A percentile compares a stretch with the other conserved stretches of the same genome.
Evolutionary conservation across 495 filamentous ascomycete species (phyloP).

Genomic region (Aspergillus baeticus): DNA sequence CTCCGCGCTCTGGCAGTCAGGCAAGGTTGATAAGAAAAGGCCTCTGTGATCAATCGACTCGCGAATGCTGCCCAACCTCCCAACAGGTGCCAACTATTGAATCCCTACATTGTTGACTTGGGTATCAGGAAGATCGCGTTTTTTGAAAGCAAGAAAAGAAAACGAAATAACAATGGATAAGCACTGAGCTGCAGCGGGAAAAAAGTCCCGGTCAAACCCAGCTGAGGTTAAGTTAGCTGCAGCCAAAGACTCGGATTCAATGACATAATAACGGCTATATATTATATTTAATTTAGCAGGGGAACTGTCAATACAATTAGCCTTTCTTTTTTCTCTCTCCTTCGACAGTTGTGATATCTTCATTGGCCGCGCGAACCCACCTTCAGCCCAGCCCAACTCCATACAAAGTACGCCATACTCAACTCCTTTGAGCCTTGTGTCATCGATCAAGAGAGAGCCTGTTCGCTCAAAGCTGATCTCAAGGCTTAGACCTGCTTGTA

Average conservation of each 20-base stretch:
- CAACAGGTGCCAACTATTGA: neutral
- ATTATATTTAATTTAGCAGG: neutral
- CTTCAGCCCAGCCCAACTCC: conserved; percentile 7
- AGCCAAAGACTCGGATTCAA: too few relatives aligned
- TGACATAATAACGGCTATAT: neutral
- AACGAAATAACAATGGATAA: neutral
- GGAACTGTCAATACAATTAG: neutral
- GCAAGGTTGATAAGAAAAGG: neutral
- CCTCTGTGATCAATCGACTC: neutral
- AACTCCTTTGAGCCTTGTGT: neutral
- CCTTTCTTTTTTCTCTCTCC: neutral
- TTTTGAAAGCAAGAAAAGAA: too few relatives aligned
- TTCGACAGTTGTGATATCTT: neutral
- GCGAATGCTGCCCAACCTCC: conserved; percentile 4
- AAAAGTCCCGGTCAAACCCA: conserved; percentile 3
- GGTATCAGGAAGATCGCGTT: too few relatives aligned
- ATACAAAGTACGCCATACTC: neutral
- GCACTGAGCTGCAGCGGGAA: conserved; percentile 11
- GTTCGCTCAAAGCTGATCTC: too few relatives aligned
- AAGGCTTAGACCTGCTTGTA: neutral
- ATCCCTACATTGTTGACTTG: too few relatives aligned
- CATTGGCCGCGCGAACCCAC: conserved; percentile 14
- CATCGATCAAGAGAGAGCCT: neutral
- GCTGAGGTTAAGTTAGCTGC: neutral
- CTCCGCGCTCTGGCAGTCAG: neutral